Evolutionary conservation across 768 basidiomycete genomes (phyloP).

Genomic region (Suillus paluster): DNA sequence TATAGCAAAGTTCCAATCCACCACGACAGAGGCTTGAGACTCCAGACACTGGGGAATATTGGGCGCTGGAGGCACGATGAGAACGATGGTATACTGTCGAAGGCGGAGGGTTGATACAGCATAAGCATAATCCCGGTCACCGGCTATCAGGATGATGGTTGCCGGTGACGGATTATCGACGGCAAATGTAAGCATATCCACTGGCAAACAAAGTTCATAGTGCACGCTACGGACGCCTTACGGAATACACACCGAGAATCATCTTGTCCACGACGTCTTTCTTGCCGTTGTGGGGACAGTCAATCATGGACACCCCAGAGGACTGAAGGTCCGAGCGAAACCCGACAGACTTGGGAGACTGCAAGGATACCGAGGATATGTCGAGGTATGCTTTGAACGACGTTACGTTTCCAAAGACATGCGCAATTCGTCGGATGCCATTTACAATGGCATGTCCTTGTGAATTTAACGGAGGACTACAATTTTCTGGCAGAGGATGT

Average conservation of each 20-base stretch:
- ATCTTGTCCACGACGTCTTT: slow-evolving; percentile 50
- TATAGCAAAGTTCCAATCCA: slow-evolving; percentile 54
- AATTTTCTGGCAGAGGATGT: slow-evolving; percentile 30
- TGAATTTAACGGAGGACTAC: slow-evolving; percentile 34
- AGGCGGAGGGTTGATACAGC: slow-evolving; percentile 60
- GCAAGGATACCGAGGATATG: slow-evolving; percentile 46
- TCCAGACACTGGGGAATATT: slow-evolving; percentile 50
- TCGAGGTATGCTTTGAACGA: slow-evolving; percentile 61
- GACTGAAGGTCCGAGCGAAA: slow-evolving; percentile 48
- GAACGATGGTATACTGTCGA: slow-evolving; percentile 54
- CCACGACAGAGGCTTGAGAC: slow-evolving; percentile 54
- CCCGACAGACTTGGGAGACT: slow-evolving; percentile 35
- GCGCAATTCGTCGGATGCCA: slow-evolving; percentile 49
- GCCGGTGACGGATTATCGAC: slow-evolving; percentile 58
- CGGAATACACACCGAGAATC: slow-evolving; percentile 43
- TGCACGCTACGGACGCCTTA: slow-evolving; percentile 1
- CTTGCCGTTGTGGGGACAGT: slow-evolving; percentile 38
- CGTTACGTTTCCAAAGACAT: slow-evolving; percentile 49
- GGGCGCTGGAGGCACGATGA: slow-evolving; percentile 47
- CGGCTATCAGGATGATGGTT: slow-evolving; percentile 66
- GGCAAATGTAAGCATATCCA: slow-evolving; percentile 71
- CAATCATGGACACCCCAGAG: slow-evolving; percentile 47
- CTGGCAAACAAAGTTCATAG: slow-evolving; percentile 36
- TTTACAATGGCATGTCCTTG: slow-evolving; percentile 43
- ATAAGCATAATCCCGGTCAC: slow-evolving; percentile 70